Evolutionary conservation across 352 stramenopile genomes (phyloP), one percentile per base, ranked within the genome.

Genomic region (Phytophthora aleatoria): DNA sequence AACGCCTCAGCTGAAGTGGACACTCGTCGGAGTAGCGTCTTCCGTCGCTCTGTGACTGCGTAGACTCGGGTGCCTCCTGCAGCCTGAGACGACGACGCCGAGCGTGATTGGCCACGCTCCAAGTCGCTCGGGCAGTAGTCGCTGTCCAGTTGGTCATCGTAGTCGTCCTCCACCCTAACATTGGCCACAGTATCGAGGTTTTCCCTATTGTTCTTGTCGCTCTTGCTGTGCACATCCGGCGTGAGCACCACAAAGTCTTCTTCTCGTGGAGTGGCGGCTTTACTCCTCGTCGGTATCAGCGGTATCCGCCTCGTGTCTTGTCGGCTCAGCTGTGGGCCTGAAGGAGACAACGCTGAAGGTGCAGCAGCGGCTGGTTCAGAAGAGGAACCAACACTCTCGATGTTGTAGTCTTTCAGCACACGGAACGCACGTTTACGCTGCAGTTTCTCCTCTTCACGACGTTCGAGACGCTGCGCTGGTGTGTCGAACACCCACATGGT

Each of bases 401-500:
- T 78, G 39, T 78, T 67, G 45, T 85, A 87, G 54, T 81, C 57
- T 43, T 71, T 63, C 9, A 90, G 55, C 42, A 88, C 77, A 15
- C 67, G 68, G 73, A 90, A 90, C 7, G 68, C 71, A 0, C 65
- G 69, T 52, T 75, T 79, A 12, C 81, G 79, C 31, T 70, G 70
- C 64, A 78, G 41, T 47, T 73, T 81, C 54, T 90, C 81, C 50
- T 73, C 56, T 54, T 89, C 79, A 9, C 74, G 73, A 6, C 71
- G 76, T 31, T 73, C 69, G 4, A 87, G 68, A 27, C 79, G 81
- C 58, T 90, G 64, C 20, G 57, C 70, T 4, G 81, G 76, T 3
- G 76, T 83, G 35, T 76, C 68, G 26, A 77, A 82, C 7, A 86
- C 53, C 69, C 73, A 76, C 73, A 84, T 84, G 15, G 71, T 80